Base-by-base conservation (phyloP, 371 early-diverging fungal species). In the Mucor piriformis region DNA sequence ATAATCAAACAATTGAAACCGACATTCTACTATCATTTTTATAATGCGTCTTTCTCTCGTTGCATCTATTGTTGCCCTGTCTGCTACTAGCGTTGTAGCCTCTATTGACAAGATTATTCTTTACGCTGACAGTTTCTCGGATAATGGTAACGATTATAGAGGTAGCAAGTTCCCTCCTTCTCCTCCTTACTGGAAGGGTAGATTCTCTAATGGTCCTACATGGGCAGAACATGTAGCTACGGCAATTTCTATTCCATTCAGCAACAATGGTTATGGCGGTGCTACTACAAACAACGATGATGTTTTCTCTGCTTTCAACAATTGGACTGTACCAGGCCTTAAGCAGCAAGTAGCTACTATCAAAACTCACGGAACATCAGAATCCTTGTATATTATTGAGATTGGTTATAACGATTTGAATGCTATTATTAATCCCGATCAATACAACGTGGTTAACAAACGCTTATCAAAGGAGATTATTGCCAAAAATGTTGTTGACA, bases 171-270 rank as follows among this genome's bases (percentile, higher is more conserved):
- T 66, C 35, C 68, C 75, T 44, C 59, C 61, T 13, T 59, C 66
- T 23, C 59, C 62, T 38, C 61, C 70, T 2, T 83, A 79, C 69
- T 83, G 61, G 53, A 54, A 73, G 15, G 85, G 84, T 2, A 78
- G 84, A 21, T 81, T 65, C 52, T 61, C 70, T 12, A 85, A 84
- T 62, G 82, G 83, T 16, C 84, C 83, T 29, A 72, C 81, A 27
- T 88, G 83, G 83, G 40, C 74, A 21, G 84, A 85, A 47, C 69
- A 84, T 53, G 55, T 82, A 0, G 69, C 79, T 13, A 57, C 73
- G 20, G 35, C 46, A 4, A 57, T 67, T 1, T 64, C 66, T 47
- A 54, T 63, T 27, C 53, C 53, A 38, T 37, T 86, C 24, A 57
- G 59, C n/a, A 82, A 87, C 56, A 54, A 56, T 11, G 85, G 83